Base-by-base conservation (phyloP, 2,329 filamentous ascomycete genomes). In the Annulohypoxylon truncatum region DNA sequence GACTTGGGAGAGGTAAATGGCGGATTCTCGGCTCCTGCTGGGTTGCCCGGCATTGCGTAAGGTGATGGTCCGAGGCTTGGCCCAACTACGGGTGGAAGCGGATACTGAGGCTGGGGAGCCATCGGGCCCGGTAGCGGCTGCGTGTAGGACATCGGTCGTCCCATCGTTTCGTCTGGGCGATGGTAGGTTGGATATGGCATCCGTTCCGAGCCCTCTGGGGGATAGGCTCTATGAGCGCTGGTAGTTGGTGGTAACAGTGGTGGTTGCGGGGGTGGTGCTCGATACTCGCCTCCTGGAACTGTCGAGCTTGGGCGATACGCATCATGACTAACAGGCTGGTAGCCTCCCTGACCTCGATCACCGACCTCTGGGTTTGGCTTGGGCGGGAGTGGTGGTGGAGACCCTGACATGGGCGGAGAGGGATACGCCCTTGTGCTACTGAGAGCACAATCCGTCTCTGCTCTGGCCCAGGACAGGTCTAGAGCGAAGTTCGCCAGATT, bases 371-470 rank as follows among this genome's bases (percentile, higher is more conserved):
- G 84, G 77, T 83, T 83, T 82, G 80, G 78, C 82, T 86, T 88
- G 77, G 84, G 82, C 79, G 87, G 85, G 74, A 85, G 81, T 73
- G 84, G 84, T 75, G 88, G 84, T 75, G 88, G 87, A 82, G 89
- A 90, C 77, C 87, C 88, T 83, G 89, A 90, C 89, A 91, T 91
- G 84, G 89, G 89, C 82, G 89, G 89, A 84, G 89, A 91, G 78
- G 88, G 89, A 81, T 91, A 91, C 77, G 85, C 86, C 83, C 82
- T 82, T 76, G 82, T 82, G 75, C 82, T 80, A 74, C 82, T 83
- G 81, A 83, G 82, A 82, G 81, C 78, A 78, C 80, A 81, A 78
- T 83, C 82, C 76, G 81, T 83, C 82, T 84, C 81, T 82, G 80
- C 81, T 85, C 82, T 82, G 75, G 80, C 81, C 84, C 85, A 83